phyloP scores from a whole-genome alignment of 108 stramenopile species.

The Craspedostauros australis region DNA sequence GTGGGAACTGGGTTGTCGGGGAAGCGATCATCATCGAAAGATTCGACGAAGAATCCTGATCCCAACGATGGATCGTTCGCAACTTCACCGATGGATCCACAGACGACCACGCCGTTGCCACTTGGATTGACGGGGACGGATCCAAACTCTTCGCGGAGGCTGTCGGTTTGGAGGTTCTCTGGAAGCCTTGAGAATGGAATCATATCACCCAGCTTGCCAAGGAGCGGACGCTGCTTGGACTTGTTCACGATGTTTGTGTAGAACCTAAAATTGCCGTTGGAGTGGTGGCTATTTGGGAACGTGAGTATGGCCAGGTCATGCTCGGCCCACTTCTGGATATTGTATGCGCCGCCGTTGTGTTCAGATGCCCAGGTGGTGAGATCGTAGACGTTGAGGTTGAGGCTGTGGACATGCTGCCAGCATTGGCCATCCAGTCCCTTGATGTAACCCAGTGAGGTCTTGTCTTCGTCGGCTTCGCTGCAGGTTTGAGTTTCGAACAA shows the following conservation, averaged over 20 bases:
- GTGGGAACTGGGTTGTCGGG: too few species aligned
- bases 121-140: neutral
- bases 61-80: constrained; percentile 14
- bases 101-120: constrained; percentile 17
- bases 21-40: too few species aligned
- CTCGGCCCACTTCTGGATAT: constrained; percentile 3
- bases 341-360: constrained; percentile 17
- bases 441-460: constrained; percentile 2
- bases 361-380: constrained; percentile 35
- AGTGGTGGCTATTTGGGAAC: constrained; percentile 7
- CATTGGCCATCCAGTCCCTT: constrained; percentile 6
- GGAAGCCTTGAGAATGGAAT: constrained; percentile 9
- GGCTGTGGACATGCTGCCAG: constrained; percentile 44
- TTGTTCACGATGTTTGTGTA: too few species aligned
- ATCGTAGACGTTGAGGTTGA: constrained; percentile 49
- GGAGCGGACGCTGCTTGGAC: too few species aligned
- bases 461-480: constrained; percentile 2
- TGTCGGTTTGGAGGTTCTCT: constrained; percentile 1
- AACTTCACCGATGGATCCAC: constrained; percentile 41
- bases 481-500: neutral
- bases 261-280: neutral
- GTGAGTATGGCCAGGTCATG: neutral
- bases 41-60: constrained; percentile 2
- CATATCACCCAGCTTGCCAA: constrained; percentile 5
- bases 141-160: constrained; percentile 22